Evolutionary conservation across 768 basidiomycete genomes (phyloP).

Genomic region (Cystobasidium ongulense): DNA sequence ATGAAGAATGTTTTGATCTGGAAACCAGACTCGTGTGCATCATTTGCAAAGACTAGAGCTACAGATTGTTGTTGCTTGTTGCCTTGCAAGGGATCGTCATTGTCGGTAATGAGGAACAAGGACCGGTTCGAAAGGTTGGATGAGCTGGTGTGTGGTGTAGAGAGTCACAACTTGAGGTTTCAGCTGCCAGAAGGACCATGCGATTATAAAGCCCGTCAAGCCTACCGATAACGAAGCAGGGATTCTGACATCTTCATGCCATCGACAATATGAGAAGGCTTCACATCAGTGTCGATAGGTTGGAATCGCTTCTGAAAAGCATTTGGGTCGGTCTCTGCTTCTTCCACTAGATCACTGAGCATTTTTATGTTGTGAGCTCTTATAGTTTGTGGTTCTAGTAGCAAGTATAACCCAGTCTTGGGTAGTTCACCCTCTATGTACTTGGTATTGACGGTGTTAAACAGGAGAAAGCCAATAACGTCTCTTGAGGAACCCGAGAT

Average conservation of each 20-base stretch:
- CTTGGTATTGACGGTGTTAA: slow-evolving; percentile 62
- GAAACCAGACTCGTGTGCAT: slow-evolving; percentile 69
- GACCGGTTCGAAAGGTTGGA: slow-evolving; percentile 73
- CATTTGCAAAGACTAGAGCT: slow-evolving; percentile 43
- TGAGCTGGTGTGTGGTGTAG: too few relatives aligned
- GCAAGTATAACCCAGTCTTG: slow-evolving; percentile 62
- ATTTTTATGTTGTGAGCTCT: slow-evolving; percentile 74
- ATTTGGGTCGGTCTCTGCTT: slow-evolving; percentile 58
- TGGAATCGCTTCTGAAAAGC: slow-evolving; percentile 58
- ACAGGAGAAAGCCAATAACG: slow-evolving; percentile 78
- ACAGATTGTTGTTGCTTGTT: slow-evolving; percentile 7
- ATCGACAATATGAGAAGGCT: slow-evolving; percentile 66
- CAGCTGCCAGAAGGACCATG: too few relatives aligned
- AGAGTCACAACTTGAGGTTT: too few relatives aligned
- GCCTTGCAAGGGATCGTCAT: slow-evolving; percentile 59
- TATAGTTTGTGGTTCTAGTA: slow-evolving; percentile 67
- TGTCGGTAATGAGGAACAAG: slow-evolving; percentile 85
- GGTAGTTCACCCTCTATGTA: slow-evolving; percentile 48
- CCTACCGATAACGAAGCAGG: slow-evolving; percentile 78
- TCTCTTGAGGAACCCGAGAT: slow-evolving; percentile 51
- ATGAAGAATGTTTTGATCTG: slow-evolving; percentile 85
- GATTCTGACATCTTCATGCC: slow-evolving; percentile 85
- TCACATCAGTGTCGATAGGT: slow-evolving; percentile 51
- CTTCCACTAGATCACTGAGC: slow-evolving; percentile 67
- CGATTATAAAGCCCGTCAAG: background rate